phyloP scores from a whole-genome alignment of 164 flowering plant species.

The Vitis labrusca region DNA sequence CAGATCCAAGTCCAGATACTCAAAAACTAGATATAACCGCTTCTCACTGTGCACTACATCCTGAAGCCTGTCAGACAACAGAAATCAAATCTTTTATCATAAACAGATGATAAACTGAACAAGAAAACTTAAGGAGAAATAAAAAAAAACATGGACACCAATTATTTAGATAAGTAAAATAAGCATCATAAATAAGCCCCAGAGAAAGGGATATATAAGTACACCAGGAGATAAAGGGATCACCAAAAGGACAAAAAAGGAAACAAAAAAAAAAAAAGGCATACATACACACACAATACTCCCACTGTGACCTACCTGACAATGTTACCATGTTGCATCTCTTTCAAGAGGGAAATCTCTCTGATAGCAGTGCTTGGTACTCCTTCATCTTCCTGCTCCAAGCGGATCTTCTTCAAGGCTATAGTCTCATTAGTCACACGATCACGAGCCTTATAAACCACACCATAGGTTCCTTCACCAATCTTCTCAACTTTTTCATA shows the following conservation, averaged over 20 bases:
- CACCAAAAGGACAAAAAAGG: too few relatives aligned
- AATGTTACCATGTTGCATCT: conserved; percentile 94
- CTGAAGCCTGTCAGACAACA: conserved; percentile 58
- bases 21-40: conserved; percentile 87
- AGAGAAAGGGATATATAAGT: too few relatives aligned
- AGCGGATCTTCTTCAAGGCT: conserved; percentile 88
- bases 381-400: conserved; percentile 98
- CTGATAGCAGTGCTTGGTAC: conserved; percentile 95
- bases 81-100: background rate
- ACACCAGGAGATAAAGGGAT: too few relatives aligned
- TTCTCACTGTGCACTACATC: conserved; percentile 98
- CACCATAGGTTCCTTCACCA: conserved; percentile 96
- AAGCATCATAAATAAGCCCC: too few relatives aligned
- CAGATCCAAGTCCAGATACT: conserved; percentile 93
- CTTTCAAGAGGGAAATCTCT: conserved; percentile 93
- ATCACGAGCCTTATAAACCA: conserved; percentile 94
- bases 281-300: too few relatives aligned
- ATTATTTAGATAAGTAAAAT: too few relatives aligned
- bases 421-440: conserved; percentile 75
- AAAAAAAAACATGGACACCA: background rate
- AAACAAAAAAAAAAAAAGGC: too few relatives aligned
- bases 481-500: conserved; percentile 97
- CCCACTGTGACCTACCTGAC: conserved; percentile 54
- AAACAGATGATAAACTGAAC: background rate
- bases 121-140: background rate